Percentiles rank a stretch among this genome's conserved stretches.
phyloP scores from a whole-genome alignment of 495 filamentous ascomycete genomes.

The Neurospora tetrasperma region DNA sequence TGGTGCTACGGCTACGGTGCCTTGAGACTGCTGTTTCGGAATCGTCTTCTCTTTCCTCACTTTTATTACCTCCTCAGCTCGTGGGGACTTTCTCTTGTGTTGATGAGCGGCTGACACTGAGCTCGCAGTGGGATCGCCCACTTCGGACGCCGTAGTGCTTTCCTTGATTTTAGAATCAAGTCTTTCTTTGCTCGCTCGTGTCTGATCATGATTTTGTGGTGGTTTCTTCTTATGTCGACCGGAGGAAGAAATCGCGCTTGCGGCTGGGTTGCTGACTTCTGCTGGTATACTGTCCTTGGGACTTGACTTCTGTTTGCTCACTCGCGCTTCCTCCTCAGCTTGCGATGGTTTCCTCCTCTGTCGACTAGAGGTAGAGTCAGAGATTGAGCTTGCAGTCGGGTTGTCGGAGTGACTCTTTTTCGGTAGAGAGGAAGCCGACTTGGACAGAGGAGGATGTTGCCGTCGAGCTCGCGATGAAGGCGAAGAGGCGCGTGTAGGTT shows the following conservation, averaged over 20 bases:
- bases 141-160: neutral
- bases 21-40: neutral
- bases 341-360: slow-evolving; percentile 4
- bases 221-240: neutral
- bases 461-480: neutral
- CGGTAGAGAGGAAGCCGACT: neutral
- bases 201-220: neutral
- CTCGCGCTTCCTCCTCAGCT: neutral
- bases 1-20: neutral
- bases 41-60: neutral
- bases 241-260: neutral
- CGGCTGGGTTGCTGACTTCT: neutral
- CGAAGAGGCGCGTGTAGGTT: neutral
- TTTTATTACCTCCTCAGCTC: neutral
- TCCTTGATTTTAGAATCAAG: neutral
- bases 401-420: neutral
- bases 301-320: neutral
- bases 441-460: neutral
- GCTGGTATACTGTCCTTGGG: neutral
- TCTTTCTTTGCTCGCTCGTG: neutral
- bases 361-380: slow-evolving; percentile 5
- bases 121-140: neutral
- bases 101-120: neutral
- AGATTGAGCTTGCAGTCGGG: neutral
- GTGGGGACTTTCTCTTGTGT: neutral